A percentile compares a stretch with the other conserved stretches of the same genome.
These are phyloP conservation scores for Cenococcum geophilum DNA, from an alignment of 495 filamentous ascomycete genomes.

Conservation along the genomic window DNA sequence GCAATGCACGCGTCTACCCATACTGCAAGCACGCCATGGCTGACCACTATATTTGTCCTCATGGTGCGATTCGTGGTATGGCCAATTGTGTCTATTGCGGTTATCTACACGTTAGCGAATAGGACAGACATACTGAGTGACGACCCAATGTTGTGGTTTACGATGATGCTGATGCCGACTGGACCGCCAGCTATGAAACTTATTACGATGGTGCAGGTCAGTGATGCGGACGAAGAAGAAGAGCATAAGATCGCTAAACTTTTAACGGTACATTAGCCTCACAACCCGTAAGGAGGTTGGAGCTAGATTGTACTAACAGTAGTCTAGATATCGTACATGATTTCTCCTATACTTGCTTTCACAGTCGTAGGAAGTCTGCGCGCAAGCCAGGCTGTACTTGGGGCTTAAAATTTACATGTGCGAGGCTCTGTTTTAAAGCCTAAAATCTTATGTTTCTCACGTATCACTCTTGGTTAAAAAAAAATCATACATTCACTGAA, in stretches of 20 bases:
- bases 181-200: constrained; percentile 66
- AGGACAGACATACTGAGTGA: constrained; percentile 47
- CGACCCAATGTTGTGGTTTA: constrained; percentile 70
- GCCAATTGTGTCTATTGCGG: constrained; percentile 51
- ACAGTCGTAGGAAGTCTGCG: constrained; percentile 27
- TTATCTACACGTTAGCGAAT: constrained; percentile 51
- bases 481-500: no score
- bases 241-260: constrained; percentile 62
- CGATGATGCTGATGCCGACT: constrained; percentile 65
- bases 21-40: constrained; percentile 41
- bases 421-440: no score
- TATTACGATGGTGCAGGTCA: constrained; percentile 59
- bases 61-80: constrained; percentile 56
- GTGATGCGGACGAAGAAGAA: constrained; percentile 47
- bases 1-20: neutral
- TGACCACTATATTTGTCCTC: constrained; percentile 48
- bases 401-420: neutral
- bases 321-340: constrained; percentile 18
- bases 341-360: constrained; percentile 28
- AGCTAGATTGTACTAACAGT: neutral
- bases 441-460: no score
- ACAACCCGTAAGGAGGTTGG: neutral
- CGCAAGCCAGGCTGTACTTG: constrained; percentile 23
- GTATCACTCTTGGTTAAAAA: no score
- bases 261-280: constrained; percentile 47